Evolutionary conservation across 2,329 filamentous ascomycete genomes (phyloP).

Genomic region (Teratosphaeria gauchensis): DNA sequence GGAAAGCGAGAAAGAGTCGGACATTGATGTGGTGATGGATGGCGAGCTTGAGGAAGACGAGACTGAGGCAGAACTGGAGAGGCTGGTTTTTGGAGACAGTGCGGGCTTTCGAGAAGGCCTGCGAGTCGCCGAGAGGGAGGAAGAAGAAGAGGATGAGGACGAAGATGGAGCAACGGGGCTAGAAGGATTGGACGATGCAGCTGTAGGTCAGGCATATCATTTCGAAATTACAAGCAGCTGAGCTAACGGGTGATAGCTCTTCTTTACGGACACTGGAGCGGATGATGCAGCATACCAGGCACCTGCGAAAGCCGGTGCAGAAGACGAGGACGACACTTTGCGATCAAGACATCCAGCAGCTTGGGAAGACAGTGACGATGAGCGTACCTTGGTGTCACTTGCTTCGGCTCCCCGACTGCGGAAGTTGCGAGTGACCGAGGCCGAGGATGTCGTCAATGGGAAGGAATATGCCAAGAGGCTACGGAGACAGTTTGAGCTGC

Average conservation of each 20-base stretch:
- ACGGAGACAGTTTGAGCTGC: slow-evolving; percentile 57
- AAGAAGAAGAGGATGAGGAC: slow-evolving; percentile 36
- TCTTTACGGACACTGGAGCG: slow-evolving; percentile 66
- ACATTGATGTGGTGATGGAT: slow-evolving; percentile 21
- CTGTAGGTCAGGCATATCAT: slow-evolving; percentile 37
- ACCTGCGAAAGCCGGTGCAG: slow-evolving; percentile 31
- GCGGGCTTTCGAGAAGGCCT: slow-evolving; percentile 71
- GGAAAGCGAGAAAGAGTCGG: slow-evolving; percentile 16
- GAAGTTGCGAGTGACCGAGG: slow-evolving; percentile 71
- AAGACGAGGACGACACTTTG: slow-evolving; percentile 29
- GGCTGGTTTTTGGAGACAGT: slow-evolving; percentile 78
- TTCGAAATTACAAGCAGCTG: background rate
- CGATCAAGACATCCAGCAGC: slow-evolving; percentile 44
- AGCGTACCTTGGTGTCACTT: slow-evolving; percentile 73
- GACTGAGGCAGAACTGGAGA: slow-evolving; percentile 44
- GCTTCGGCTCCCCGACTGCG: slow-evolving; percentile 64
- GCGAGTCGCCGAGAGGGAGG: slow-evolving; percentile 35
- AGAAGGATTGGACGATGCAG: slow-evolving; percentile 63
- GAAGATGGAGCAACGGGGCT: slow-evolving; percentile 34
- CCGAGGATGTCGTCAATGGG: slow-evolving; percentile 77
- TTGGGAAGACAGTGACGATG: slow-evolving; percentile 96
- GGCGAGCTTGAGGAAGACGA: slow-evolving; percentile 21
- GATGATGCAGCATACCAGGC: slow-evolving; percentile 26
- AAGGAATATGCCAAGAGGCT: slow-evolving; percentile 75
- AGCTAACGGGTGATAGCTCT: slow-evolving; percentile 44